Evolutionary conservation across 805 yeast species (phyloP), one percentile per base, ranked within the genome.

Genomic region (Metschnikowia peoriensis): DNA sequence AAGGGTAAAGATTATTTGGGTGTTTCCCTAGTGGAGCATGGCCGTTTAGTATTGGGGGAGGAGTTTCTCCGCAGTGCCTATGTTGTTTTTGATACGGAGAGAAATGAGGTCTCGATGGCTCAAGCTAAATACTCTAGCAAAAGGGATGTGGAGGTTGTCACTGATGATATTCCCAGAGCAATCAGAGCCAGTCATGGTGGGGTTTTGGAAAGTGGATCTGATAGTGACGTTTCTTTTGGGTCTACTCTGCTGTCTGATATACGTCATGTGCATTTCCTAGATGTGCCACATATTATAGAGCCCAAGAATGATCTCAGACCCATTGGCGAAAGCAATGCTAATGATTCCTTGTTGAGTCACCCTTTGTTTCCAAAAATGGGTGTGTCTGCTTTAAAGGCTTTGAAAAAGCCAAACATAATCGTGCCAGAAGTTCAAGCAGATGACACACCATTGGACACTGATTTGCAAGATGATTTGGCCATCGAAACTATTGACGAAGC

Each of bases 61-160:
- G 76, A 79, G 41, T 79, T 86, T 62, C 68, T 88, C 56, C 75
- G 88, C 49, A 76, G 80, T 51, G 84, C 85, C 2, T 86, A 85
- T 64, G 76, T 82, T 29, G 88, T 84, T n/a, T 84, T 78, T 66
- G 88, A 87, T 66, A 66, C 84, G 44, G 88, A 83, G 28, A 77
- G 77, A 60, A 67, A 67, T 41, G 75, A 80, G 61, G 71, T 86
- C 37, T 82, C 87, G 2, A 57, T 86, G 61, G 88, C 83, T 28
- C 80, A 78, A 46, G 55, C 55, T 34, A 55, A 54, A 29, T 56
- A 55, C 47, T 49, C 63, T 8, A 56, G 53, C 22, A 64, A 63
- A 7, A 69, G 65, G 48, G 65, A 80, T 50, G 73, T 83, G 41
- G 82, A 81, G 49, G 72, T 67, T 10, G 76, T 85, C 40, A 54